Evolutionary conservation across 1,284 basidiomycete genomes (phyloP).

Genomic region (Malassezia sympodialis): DNA sequence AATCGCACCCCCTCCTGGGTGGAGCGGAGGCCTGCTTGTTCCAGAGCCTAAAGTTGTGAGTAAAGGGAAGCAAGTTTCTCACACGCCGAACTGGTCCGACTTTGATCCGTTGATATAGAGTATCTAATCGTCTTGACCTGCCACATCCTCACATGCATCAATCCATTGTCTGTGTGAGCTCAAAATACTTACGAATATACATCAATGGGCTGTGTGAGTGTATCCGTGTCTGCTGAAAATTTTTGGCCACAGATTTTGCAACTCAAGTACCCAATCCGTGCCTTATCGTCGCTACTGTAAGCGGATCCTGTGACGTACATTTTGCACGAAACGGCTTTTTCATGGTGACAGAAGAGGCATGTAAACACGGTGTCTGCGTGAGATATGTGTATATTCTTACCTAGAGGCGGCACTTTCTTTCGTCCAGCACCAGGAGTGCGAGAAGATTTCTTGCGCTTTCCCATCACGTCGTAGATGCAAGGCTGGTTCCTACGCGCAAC

Average conservation of each 20-base stretch:
- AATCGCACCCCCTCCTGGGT: constrained; percentile 19
- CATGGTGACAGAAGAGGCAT: constrained; percentile 75
- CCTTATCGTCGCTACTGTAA: constrained; percentile 46
- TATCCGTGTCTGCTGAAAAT: constrained; percentile 50
- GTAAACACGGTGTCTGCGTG: constrained; percentile 48
- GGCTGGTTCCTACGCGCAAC: not conserved
- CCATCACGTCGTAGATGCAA: constrained; percentile 20
- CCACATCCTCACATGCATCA: constrained; percentile 75
- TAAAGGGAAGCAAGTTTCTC: not conserved
- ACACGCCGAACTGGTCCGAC: constrained; percentile 6
- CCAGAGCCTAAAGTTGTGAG: constrained; percentile 1
- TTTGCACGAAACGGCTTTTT: constrained; percentile 74
- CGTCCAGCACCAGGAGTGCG: constrained; percentile 28
- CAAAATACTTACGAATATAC: constrained; percentile 59
- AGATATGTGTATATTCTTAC: constrained; percentile 18
- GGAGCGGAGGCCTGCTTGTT: constrained; percentile 17
- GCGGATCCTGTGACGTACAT: constrained; percentile 61
- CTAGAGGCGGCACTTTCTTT: constrained; percentile 32
- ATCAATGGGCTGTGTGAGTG: constrained; percentile 75
- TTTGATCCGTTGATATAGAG: constrained; percentile 17
- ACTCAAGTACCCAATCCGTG: constrained; percentile 30
- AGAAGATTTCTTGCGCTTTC: constrained; percentile 35
- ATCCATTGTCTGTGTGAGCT: constrained; percentile 58
- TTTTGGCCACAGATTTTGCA: constrained; percentile 47
- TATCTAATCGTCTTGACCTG: constrained; percentile 34